Conservation (phyloP, 257 asterid species). For the Salvia rosmarinus region DNA sequence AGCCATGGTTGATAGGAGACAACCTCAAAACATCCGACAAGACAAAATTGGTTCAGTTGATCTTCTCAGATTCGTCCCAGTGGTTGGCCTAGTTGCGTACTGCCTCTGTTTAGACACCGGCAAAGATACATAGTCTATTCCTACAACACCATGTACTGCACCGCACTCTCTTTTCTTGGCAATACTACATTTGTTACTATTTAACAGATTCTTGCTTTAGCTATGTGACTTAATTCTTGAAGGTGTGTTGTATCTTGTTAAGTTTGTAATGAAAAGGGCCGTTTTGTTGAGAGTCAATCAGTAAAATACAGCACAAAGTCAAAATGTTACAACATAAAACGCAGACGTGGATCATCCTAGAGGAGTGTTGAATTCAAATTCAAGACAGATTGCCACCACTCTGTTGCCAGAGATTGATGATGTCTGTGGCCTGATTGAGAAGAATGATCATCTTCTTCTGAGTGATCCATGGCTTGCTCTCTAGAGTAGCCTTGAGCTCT, state of each 20-base stretch:
- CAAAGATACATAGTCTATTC: slow-evolving; percentile 40
- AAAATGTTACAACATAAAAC: slow-evolving; percentile 19
- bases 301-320: not conserved
- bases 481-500: slow-evolving; percentile 52
- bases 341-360: not conserved
- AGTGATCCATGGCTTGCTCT: slow-evolving; percentile 54
- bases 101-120: slow-evolving; percentile 63
- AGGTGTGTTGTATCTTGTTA: not conserved
- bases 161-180: slow-evolving; percentile 20
- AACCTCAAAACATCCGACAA: slow-evolving; percentile 64
- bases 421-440: slow-evolving; percentile 64
- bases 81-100: slow-evolving; percentile 72
- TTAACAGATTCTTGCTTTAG: slow-evolving; percentile 7
- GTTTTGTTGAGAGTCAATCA: slow-evolving; percentile 8
- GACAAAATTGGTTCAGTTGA: slow-evolving; percentile 55
- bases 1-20: slow-evolving; percentile 93
- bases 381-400: slow-evolving; percentile 59
- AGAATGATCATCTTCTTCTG: slow-evolving; percentile 69
- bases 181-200: slow-evolving; percentile 14
- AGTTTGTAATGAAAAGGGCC: slow-evolving; percentile 15
- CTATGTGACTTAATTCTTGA: not conserved
- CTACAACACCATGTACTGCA: too few species aligned
- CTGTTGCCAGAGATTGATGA: slow-evolving; percentile 71
- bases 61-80: slow-evolving; percentile 74
- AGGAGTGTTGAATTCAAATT: slow-evolving; percentile 16